phyloP scores from a whole-genome alignment of 1,284 basidiomycete species.

The Marasmius fiardii region DNA sequence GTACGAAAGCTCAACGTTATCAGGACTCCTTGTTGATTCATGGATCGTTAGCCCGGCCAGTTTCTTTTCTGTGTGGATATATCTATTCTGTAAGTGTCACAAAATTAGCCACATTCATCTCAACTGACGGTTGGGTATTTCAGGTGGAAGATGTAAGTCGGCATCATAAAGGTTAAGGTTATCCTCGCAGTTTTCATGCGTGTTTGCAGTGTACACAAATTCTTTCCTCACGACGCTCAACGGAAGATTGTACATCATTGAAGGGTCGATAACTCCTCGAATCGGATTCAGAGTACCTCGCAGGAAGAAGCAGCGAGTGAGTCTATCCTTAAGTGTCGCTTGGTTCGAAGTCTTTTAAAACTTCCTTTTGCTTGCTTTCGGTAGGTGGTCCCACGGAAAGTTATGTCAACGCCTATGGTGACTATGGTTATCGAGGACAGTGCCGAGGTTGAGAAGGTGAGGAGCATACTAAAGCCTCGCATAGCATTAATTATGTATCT shows the following conservation, averaged over 20 bases:
- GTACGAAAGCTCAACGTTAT: background rate
- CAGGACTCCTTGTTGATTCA: background rate
- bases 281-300: background rate
- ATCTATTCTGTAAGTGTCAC: background rate
- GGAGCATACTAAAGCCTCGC: too few species aligned
- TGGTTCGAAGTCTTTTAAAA: background rate
- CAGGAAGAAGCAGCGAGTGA: background rate
- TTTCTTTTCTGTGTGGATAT: background rate
- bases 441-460: too few species aligned
- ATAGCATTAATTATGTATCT: too few species aligned
- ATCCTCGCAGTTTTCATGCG: background rate
- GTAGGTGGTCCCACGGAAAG: too few species aligned
- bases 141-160: constrained; percentile 7
- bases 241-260: constrained; percentile 9
- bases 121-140: background rate
- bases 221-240: constrained; percentile 12
- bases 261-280: background rate
- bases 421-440: too few species aligned
- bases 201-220: constrained; percentile 11
- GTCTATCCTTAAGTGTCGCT: background rate
- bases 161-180: too few species aligned
- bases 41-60: background rate
- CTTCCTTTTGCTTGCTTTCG: background rate
- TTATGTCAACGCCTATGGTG: too few species aligned
- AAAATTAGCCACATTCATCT: background rate